These are phyloP conservation scores for Zymoseptoria pseudotritici DNA, from an alignment of 2,329 filamentous ascomycete genomes.

Conservation along the genomic window DNA sequence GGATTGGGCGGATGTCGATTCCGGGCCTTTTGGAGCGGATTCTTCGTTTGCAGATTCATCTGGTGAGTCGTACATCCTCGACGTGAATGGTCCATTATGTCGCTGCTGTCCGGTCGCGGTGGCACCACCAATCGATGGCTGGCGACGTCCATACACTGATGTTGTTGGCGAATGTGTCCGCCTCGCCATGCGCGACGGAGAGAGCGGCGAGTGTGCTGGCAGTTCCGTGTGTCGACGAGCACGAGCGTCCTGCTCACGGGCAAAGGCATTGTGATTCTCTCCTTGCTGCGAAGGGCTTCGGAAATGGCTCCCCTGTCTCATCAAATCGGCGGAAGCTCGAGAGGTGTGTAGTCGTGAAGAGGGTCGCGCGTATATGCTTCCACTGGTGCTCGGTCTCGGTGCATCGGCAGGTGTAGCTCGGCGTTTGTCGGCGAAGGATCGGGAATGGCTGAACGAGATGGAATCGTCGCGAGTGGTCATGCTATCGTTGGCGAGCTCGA, in stretches of 20 bases:
- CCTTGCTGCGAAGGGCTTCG: slow-evolving; percentile 1
- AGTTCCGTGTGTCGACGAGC: neutral
- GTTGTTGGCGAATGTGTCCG: neutral
- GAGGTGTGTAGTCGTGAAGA: slow-evolving; percentile 16
- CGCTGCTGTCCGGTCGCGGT: neutral
- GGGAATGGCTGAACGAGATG: neutral
- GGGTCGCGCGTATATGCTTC: slow-evolving; percentile 12
- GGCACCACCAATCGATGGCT: neutral
- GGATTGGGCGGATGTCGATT: slow-evolving; percentile 73
- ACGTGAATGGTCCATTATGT: neutral
- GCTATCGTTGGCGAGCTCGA: slow-evolving; percentile 23
- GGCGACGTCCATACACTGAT: neutral
- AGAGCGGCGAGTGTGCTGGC: neutral
- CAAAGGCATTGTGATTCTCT: neutral
- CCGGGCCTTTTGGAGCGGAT: slow-evolving; percentile 38
- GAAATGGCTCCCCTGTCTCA: slow-evolving; percentile 14
- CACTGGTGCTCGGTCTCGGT: slow-evolving; percentile 16
- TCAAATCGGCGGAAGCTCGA: slow-evolving; percentile 14
- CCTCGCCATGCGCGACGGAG: neutral
- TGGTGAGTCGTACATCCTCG: neutral
- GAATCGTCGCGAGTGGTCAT: slow-evolving; percentile 42
- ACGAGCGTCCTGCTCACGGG: neutral
- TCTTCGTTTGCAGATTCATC: neutral
- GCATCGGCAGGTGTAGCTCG: slow-evolving; percentile 7
- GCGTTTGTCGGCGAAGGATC: slow-evolving; percentile 45